These are phyloP conservation scores for Blumeria graminis DNA, from an alignment of 2,329 filamentous ascomycete genomes.

Conservation along the genomic window DNA sequence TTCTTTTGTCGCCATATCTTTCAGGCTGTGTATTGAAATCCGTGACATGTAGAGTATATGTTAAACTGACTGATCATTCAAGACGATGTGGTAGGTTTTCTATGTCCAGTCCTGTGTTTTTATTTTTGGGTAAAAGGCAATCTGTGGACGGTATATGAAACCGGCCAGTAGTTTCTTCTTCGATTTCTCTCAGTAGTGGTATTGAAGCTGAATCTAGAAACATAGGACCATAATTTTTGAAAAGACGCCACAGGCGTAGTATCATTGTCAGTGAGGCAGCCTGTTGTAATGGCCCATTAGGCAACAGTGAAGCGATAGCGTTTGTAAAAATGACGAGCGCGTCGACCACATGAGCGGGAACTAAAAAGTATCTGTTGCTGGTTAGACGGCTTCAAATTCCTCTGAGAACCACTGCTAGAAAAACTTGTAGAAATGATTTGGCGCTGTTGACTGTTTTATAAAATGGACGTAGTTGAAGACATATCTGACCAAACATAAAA, in stretches of 20 bases:
- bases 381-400: not conserved
- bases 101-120: no score
- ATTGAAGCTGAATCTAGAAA: not conserved
- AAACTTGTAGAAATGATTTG: not conserved
- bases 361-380: slow-evolving; percentile 25
- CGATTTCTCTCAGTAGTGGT: not conserved
- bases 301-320: slow-evolving; percentile 35
- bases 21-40: no score
- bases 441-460: not conserved
- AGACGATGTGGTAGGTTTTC: no score
- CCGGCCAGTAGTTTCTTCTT: no score
- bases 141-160: no score
- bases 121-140: no score
- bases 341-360: slow-evolving; percentile 40
- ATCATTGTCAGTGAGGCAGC: slow-evolving; percentile 42
- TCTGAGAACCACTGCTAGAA: not conserved
- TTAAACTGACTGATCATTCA: no score
- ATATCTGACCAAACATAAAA: not conserved
- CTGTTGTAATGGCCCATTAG: slow-evolving; percentile 34
- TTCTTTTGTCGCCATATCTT: no score
- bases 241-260: slow-evolving; percentile 41
- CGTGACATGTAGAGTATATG: no score
- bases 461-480: not conserved
- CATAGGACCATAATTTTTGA: slow-evolving; percentile 33
- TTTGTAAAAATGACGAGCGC: slow-evolving; percentile 34